Evolutionary conservation across 495 filamentous ascomycete genomes (phyloP), one percentile per base, ranked within the genome.

Genomic region (Wilcoxina mikolae): DNA sequence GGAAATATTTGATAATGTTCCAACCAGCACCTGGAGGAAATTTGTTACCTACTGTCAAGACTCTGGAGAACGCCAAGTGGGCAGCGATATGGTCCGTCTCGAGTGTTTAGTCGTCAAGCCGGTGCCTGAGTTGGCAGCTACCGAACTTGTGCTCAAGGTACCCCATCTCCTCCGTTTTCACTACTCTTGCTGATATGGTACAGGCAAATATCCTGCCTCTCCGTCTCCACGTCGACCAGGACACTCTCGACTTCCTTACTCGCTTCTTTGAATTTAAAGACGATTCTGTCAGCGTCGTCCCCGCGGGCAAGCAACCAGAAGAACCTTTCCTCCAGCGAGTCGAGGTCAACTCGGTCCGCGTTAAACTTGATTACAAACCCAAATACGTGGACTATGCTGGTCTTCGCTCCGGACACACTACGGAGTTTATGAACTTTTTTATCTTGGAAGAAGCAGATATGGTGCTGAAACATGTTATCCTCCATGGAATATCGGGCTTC

Each of bases 361-460:
- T 99, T 48, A 84, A 79, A 57, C 76, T 96, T 3, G 91, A 99
- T 68, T 99, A 96, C 72, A 99, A 99, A 68, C 93, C 93, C 4
- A 95, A 96, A 68, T 78, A 87, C 11, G 85, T 99, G 23, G 87
- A 99, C 68, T 99, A 96, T 63, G 83, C 80, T 0, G 87, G 89
- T 9, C 76, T 99, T 4, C 82, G 88, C n/a, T 95, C 93, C 3
- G 93, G 93, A n/a, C 88, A 86, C 55, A 99, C 93, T 1, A 94
- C 85, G 0, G 93, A 99, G 67, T 91, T 99, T 65, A 96, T 96
- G 93, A 96, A 99, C 69, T 94, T 99, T 67, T 76, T 95, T 59
- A 85, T 91, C 39, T 78, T 99, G 11, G 90, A 99, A 55, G 79
- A 84, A 51, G 78, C 89, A 1, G 81, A 91, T 55, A 83, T 99